Evolutionary conservation across 2,329 filamentous ascomycete genomes (phyloP).

Genomic region (Lachnellula cervina): DNA sequence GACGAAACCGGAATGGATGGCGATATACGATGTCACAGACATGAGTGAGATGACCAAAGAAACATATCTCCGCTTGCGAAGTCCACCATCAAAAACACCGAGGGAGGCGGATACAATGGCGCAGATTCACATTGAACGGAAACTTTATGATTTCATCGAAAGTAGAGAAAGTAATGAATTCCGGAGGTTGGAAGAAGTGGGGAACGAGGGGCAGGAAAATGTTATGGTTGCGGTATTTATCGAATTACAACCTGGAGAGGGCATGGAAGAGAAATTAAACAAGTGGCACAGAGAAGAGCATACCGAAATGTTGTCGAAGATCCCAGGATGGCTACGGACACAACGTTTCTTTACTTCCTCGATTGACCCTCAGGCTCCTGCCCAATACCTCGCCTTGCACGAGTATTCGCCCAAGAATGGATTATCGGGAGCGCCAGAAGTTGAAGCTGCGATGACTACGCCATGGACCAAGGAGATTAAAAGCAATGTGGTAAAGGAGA

Average conservation of each 20-base stretch:
- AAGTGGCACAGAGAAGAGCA: conserved; percentile 76
- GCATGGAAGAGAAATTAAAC: conserved; percentile 50
- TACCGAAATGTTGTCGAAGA: conserved; percentile 62
- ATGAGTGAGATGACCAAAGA: conserved; percentile 66
- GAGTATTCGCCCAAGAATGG: conserved; percentile 67
- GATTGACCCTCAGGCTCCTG: conserved; percentile 52
- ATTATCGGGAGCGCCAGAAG: conserved; percentile 54
- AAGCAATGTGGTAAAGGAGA: conserved; percentile 51
- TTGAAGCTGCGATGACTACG: conserved; percentile 58
- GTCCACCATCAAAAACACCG: conserved; percentile 50
- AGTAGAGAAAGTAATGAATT: conserved; percentile 53
- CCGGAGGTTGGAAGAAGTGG: conserved; percentile 53
- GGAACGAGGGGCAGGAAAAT: conserved; percentile 53
- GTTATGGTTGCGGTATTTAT: conserved; percentile 60
- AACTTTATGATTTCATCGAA: conserved; percentile 64
- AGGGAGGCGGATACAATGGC: conserved; percentile 57
- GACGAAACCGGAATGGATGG: conserved; percentile 64
- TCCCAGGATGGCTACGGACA: conserved; percentile 75
- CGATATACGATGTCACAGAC: conserved; percentile 74
- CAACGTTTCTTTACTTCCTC: conserved; percentile 64
- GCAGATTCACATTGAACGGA: conserved; percentile 63
- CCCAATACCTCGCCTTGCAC: conserved; percentile 62
- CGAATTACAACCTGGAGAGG: conserved; percentile 47
- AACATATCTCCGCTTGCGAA: conserved; percentile 63
- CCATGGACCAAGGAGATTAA: conserved; percentile 57